Evolutionary conservation across 768 basidiomycete species (phyloP), one percentile per base, ranked within the genome.

Genomic region (Lentinula edodes): DNA sequence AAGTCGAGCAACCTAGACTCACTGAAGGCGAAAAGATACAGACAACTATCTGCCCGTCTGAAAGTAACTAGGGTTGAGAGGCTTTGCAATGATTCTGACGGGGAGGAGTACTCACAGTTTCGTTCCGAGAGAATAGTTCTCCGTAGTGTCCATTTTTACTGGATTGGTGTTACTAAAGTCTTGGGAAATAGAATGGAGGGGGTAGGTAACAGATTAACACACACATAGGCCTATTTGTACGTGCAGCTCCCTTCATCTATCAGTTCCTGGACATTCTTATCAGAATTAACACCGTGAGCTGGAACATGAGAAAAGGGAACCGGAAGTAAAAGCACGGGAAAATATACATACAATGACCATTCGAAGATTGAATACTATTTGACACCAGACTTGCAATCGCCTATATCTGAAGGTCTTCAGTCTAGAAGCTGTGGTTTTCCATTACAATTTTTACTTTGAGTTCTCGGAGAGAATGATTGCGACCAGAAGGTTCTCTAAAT

Each of bases 11-110:
- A 9, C 39, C 2, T 54, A n/a, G 9, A 54, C 53, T 39, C 7
- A 54, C 53, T 54, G 38, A 39, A 54, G 38, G 53, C 53, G 18
- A 54, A 54, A 10, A 54, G 20, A 41, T 54, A 54, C 34, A 54
- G 53, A 41, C 39, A 54, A 36, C 53, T 54, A 41, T 54, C 53
- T 13, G 53, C 20, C 12, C 18, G 53, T 39, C 53, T 54, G 15
- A 28, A 28, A 28, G 3, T 28, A 28, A 2, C 28, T 28, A 28
- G 28, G 28, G 28, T 28, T 28, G 28, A 28, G 28, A 4, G 3
- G 28, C 28, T 28, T 28, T 28, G 28, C 28, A 2, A 28, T 28
- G 8, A 23, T 6, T 54, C 35, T 13, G 16, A 20, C 16, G 34
- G n/a, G 6, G 9, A 20, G 39, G n/a, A 36, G 12, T 13, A 54